A percentile compares a stretch with the other conserved stretches of the same genome.
These are phyloP conservation scores for Blastosporella zonata DNA, from an alignment of 1,284 basidiomycete species.

Conservation along the genomic window DNA sequence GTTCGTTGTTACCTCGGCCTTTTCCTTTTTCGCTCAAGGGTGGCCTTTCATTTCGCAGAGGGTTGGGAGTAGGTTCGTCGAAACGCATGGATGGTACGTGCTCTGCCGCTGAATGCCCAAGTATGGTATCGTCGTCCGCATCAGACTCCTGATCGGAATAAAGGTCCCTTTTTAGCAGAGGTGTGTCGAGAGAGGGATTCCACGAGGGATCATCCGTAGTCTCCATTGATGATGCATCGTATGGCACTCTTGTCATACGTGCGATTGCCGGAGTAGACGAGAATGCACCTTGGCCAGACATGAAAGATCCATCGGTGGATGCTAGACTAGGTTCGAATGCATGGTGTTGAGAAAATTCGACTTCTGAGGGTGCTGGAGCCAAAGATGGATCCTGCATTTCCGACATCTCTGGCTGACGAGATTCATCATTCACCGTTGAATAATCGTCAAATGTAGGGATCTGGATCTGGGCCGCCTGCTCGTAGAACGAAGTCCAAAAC, in stretches of 20 bases:
- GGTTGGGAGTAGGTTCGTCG: slow-evolving; percentile 31
- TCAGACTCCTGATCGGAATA: slow-evolving; percentile 59
- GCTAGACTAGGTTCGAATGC: slow-evolving; percentile 43
- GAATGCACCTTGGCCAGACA: slow-evolving; percentile 61
- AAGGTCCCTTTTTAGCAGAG: slow-evolving; percentile 69
- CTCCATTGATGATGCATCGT: slow-evolving; percentile 38
- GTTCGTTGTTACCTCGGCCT: slow-evolving; percentile 36
- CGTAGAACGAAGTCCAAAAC: slow-evolving; percentile 98
- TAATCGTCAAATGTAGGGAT: slow-evolving; percentile 72
- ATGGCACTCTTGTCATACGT: slow-evolving; percentile 34
- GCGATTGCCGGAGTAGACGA: slow-evolving; percentile 72
- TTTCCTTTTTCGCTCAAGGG: slow-evolving; percentile 43
- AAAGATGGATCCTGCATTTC: slow-evolving; percentile 24
- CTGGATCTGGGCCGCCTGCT: slow-evolving; percentile 83
- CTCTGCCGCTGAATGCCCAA: slow-evolving; percentile 21
- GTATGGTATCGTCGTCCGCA: slow-evolving; percentile 31
- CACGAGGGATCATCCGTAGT: slow-evolving; percentile 55
- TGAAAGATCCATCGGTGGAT: slow-evolving; percentile 64
- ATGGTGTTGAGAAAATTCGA: slow-evolving; percentile 18
- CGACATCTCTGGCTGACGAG: slow-evolving; percentile 32
- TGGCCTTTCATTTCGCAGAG: slow-evolving; percentile 22
- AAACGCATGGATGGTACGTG: slow-evolving; percentile 26
- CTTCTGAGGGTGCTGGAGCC: slow-evolving; percentile 8
- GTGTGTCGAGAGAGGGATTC: slow-evolving; percentile 70
- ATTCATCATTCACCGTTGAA: slow-evolving; percentile 50